phyloP scores from a whole-genome alignment of 805 yeast genomes.

The Scheffersomyces ergatensis region DNA sequence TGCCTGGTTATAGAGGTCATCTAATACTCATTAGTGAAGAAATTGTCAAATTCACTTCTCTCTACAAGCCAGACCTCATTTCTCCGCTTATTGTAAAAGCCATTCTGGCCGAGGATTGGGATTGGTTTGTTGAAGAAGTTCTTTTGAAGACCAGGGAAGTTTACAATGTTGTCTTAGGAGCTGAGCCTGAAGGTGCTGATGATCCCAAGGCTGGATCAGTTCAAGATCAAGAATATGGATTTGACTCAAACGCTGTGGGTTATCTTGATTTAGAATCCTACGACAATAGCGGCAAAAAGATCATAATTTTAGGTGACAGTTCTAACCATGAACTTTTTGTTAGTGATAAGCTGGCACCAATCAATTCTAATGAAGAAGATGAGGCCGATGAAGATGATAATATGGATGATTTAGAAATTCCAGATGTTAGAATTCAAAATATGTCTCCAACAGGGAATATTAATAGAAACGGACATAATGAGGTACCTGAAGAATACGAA shows the following conservation, averaged over 20 bases:
- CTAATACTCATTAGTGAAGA: constrained; percentile 91
- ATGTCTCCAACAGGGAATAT: not conserved
- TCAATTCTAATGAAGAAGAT: constrained; percentile 9
- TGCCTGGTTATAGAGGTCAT: constrained; percentile 98
- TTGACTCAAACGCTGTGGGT: constrained; percentile 36
- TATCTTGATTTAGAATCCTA: constrained; percentile 35
- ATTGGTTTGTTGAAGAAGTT: constrained; percentile 47
- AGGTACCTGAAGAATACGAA: constrained; percentile 13
- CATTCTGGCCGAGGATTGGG: constrained; percentile 48
- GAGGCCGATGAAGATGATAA: constrained; percentile 14
- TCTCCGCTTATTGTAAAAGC: constrained; percentile 52
- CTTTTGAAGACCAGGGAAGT: constrained; percentile 52
- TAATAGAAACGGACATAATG: constrained; percentile 5
- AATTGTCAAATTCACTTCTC: constrained; percentile 79
- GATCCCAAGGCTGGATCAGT: constrained; percentile 3
- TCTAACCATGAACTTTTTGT: constrained; percentile 32
- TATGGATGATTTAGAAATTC: not conserved
- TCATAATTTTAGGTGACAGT: constrained; percentile 34
- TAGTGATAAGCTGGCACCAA: constrained; percentile 10
- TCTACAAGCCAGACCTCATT: constrained; percentile 58
- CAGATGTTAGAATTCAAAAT: not conserved
- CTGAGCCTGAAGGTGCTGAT: constrained; percentile 29
- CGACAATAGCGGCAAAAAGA: constrained; percentile 21
- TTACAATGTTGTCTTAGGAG: constrained; percentile 57
- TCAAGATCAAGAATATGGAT: constrained; percentile 11